Evolutionary conservation across 164 flowering plant species (phyloP).

Genomic region (Vitis vinifera): DNA sequence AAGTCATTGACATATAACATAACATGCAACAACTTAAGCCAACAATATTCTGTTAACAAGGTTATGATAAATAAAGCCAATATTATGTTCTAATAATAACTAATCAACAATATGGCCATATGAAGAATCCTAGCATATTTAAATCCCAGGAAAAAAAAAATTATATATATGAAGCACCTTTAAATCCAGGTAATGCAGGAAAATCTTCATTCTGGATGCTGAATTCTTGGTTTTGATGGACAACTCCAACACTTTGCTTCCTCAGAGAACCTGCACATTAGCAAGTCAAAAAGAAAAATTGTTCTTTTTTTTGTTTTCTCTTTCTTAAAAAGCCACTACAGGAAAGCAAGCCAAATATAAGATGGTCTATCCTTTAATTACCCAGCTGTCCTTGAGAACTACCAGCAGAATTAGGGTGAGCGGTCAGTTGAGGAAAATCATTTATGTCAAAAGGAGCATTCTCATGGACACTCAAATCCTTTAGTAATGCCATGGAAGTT

Average conservation of each 20-base stretch:
- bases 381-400: conserved; percentile 35
- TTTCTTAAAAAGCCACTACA: neutral
- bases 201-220: conserved; percentile 55
- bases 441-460: conserved; percentile 29
- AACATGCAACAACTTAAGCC: neutral
- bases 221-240: conserved; percentile 46
- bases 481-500: conserved; percentile 22
- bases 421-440: conserved; percentile 36
- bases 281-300: neutral
- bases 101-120: neutral
- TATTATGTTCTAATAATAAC: neutral
- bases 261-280: conserved; percentile 34
- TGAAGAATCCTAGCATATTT: neutral
- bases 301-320: neutral
- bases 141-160: neutral
- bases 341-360: neutral
- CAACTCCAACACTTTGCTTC: conserved; percentile 38
- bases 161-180: conserved; percentile 24
- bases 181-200: conserved; percentile 48
- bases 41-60: neutral
- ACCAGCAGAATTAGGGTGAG: conserved; percentile 30
- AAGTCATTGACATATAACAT: too few species aligned
- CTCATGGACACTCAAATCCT: conserved; percentile 22
- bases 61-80: neutral
- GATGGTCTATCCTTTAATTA: neutral